Evolutionary conservation across 306 rosid genomes (phyloP).

Genomic region (Medicago arabica): DNA sequence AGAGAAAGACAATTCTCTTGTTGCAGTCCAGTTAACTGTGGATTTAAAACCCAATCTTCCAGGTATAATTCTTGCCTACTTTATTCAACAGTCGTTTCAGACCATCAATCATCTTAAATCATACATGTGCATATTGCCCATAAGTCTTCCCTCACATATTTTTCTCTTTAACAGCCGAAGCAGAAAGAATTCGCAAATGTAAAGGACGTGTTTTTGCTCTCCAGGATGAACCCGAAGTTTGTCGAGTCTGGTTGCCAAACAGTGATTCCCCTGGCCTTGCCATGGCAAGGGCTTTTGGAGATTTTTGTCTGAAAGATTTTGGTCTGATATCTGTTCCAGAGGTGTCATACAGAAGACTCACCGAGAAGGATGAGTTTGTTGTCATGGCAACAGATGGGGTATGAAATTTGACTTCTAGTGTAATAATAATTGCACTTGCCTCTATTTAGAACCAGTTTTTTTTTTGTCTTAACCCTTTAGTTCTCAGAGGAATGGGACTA

Average conservation of each 20-base stretch:
- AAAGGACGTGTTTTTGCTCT: slow-evolving; percentile 97
- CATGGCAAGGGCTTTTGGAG: slow-evolving; percentile 99
- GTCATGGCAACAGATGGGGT: slow-evolving; percentile 99
- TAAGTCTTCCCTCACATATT: slow-evolving; percentile 3
- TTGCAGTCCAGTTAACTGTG: slow-evolving; percentile 90
- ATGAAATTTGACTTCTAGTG: slow-evolving; percentile 33
- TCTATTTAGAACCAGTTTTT: neutral
- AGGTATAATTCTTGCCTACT: slow-evolving; percentile 52
- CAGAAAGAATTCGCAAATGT: slow-evolving; percentile 87
- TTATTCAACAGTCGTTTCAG: slow-evolving; percentile 16
- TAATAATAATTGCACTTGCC: slow-evolving; percentile 17
- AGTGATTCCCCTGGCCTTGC: slow-evolving; percentile 97
- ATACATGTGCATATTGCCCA: neutral
- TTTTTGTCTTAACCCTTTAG: neutral
- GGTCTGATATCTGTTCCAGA: slow-evolving; percentile 98
- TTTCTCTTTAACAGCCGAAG: slow-evolving; percentile 71
- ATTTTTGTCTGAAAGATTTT: slow-evolving; percentile 96
- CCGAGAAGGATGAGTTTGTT: slow-evolving; percentile 78
- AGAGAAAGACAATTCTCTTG: slow-evolving; percentile 68
- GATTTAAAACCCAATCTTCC: slow-evolving; percentile 99
- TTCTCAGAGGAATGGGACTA: neutral
- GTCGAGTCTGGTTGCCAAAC: slow-evolving; percentile 96
- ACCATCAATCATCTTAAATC: slow-evolving; percentile 27
- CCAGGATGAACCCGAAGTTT: slow-evolving; percentile 95
- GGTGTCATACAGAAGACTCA: slow-evolving; percentile 67